Evolutionary conservation across 257 asterid species (phyloP).

Genomic region (Solanum piurae): DNA sequence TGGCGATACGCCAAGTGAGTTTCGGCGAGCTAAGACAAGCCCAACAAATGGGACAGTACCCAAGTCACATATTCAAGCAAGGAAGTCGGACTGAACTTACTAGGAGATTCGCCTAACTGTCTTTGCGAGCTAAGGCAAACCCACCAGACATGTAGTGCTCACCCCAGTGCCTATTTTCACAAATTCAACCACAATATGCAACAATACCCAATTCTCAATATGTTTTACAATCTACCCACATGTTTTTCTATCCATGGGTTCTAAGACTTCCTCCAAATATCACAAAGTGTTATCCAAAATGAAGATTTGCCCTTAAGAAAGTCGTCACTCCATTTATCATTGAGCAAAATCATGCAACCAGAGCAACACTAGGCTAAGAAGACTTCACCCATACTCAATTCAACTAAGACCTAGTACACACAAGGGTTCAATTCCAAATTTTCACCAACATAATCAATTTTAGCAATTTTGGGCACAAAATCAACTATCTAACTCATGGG

Average conservation of each 20-base stretch:
- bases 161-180: not conserved
- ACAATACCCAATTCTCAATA: not conserved
- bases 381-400: not conserved
- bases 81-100: not conserved
- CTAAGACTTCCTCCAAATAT: not conserved
- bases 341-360: not conserved
- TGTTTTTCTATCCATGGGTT: not conserved
- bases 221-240: not conserved
- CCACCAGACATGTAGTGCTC: not conserved
- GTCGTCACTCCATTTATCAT: not conserved
- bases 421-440: not conserved
- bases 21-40: too few relatives aligned
- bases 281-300: not conserved
- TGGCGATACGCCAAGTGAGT: not conserved
- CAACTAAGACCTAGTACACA: not conserved
- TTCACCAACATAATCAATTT: not conserved
- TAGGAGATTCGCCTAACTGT: not conserved
- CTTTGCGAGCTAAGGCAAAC: not conserved
- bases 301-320: not conserved
- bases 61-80: not conserved
- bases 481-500: not conserved
- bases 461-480: not conserved
- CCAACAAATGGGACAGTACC: not conserved
- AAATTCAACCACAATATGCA: too few relatives aligned
- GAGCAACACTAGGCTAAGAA: not conserved